Percentiles rank a stretch among this genome's conserved stretches.
These are phyloP conservation scores for Boletus patriciae DNA, from an alignment of 768 basidiomycete genomes.

Conservation along the genomic window DNA sequence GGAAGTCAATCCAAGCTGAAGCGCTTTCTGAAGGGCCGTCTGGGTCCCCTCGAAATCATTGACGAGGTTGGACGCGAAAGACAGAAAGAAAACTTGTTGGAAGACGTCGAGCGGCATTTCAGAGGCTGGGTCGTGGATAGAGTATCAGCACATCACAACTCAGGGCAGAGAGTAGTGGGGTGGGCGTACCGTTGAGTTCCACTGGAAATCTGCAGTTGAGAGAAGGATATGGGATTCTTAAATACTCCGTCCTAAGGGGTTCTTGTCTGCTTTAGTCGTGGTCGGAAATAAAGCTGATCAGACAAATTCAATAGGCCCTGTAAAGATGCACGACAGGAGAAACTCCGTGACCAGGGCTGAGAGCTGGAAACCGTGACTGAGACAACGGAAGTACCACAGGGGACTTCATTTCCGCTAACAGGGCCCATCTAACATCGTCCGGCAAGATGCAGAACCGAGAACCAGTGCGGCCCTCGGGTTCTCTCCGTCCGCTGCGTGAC, in stretches of 20 bases:
- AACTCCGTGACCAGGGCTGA: not conserved
- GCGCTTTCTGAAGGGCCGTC: not conserved
- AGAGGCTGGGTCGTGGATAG: too few species aligned
- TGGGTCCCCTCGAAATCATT: not conserved
- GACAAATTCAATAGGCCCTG: not conserved
- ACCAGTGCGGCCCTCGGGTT: not conserved
- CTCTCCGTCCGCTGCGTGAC: not conserved
- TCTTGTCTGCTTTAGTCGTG: not conserved
- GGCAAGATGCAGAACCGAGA: not conserved
- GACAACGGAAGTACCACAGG: too few species aligned
- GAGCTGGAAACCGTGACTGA: too few species aligned
- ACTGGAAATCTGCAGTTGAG: not conserved
- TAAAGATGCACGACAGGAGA: not conserved
- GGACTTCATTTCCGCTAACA: not conserved
- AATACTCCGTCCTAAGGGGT: not conserved
- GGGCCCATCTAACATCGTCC: not conserved
- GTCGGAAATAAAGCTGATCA: not conserved
- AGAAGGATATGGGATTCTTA: not conserved
- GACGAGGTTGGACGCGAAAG: conserved; percentile 3
- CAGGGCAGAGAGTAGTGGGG: not conserved
- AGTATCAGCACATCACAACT: not conserved
- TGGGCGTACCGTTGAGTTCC: not conserved
- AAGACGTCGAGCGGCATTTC: conserved; percentile 15
- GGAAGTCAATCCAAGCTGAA: not conserved
- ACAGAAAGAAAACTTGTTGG: conserved; percentile 16